Evolutionary conservation across 83 land plant genomes (phyloP).

Genomic region (Diphasiastrum complanatum): DNA sequence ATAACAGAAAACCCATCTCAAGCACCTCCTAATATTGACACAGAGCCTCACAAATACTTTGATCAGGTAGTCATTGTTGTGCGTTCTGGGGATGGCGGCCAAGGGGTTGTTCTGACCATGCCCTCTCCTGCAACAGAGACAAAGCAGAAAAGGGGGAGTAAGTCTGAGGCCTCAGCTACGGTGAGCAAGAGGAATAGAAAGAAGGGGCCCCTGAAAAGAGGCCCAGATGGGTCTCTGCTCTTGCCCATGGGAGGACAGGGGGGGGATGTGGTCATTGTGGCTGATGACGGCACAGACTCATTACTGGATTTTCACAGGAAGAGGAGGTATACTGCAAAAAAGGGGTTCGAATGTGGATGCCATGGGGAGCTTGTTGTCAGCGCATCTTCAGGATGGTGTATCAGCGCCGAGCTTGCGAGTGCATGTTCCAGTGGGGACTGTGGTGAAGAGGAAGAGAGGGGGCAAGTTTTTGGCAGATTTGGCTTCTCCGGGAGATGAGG

Average conservation of each 20-base stretch:
- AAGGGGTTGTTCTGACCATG: slow-evolving; percentile 75
- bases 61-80: slow-evolving; percentile 87
- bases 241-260: slow-evolving; percentile 95
- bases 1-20: slow-evolving; percentile 10
- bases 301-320: slow-evolving; percentile 66
- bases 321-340: slow-evolving; percentile 66
- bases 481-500: slow-evolving; percentile 69
- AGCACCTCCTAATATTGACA: slow-evolving; percentile 33
- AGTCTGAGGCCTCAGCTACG: slow-evolving; percentile 33
- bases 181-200: slow-evolving; percentile 40
- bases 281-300: slow-evolving; percentile 70
- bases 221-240: slow-evolving; percentile 72
- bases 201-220: slow-evolving; percentile 49
- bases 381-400: slow-evolving; percentile 59
- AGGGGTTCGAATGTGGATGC: slow-evolving; percentile 92
- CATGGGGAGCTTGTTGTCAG: slow-evolving; percentile 68
- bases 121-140: slow-evolving; percentile 33
- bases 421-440: slow-evolving; percentile 94
- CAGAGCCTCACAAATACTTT: slow-evolving; percentile 87
- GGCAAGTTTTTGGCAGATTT: slow-evolving; percentile 76
- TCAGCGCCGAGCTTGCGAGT: slow-evolving; percentile 65
- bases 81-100: slow-evolving; percentile 95
- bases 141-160: slow-evolving; percentile 35
- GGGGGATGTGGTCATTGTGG: slow-evolving; percentile 81
- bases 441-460: slow-evolving; percentile 80